These are phyloP conservation scores for Curvularia sp. DNA, from an alignment of 2,329 filamentous ascomycete genomes.

Conservation along the genomic window DNA sequence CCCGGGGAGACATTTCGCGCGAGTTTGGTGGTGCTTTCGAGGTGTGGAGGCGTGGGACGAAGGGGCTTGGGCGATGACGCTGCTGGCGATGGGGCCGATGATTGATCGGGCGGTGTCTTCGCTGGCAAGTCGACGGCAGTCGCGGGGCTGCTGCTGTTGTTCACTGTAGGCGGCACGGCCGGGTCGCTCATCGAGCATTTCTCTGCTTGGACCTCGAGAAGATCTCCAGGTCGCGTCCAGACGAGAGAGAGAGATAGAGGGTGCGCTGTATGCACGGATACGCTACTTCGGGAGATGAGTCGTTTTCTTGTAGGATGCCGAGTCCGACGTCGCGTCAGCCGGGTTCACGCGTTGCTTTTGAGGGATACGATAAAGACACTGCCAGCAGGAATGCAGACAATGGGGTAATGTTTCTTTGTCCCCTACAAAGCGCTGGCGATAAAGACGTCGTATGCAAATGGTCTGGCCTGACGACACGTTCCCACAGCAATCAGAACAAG, in stretches of 20 bases:
- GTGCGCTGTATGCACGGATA: constrained; percentile 28
- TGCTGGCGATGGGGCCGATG: constrained; percentile 15
- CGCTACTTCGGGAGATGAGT: constrained; percentile 20
- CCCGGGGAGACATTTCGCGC: constrained; percentile 53
- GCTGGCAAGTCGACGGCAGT: constrained; percentile 32
- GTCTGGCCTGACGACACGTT: constrained; percentile 3
- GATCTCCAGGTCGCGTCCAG: constrained; percentile 28
- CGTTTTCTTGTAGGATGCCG: constrained; percentile 14
- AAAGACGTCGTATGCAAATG: constrained; percentile 3
- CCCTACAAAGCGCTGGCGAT: constrained; percentile 1
- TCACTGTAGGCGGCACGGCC: constrained; percentile 27
- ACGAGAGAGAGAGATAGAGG: constrained; percentile 18
- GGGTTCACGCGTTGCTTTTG: constrained; percentile 15
- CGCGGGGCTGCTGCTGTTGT: constrained; percentile 32
- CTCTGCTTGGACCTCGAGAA: constrained; percentile 24
- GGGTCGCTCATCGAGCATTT: constrained; percentile 39
- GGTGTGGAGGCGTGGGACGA: constrained; percentile 22
- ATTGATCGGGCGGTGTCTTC: constrained; percentile 24
- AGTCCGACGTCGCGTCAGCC: constrained; percentile 14
- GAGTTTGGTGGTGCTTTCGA: constrained; percentile 44
- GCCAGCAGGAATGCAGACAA: background rate
- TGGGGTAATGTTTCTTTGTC: background rate
- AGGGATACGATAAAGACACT: background rate
- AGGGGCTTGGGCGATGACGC: constrained; percentile 24
- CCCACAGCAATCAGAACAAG: constrained; percentile 4